These are phyloP conservation scores for Serpula lacrymans DNA, from an alignment of 768 basidiomycete species.

Conservation along the genomic window DNA sequence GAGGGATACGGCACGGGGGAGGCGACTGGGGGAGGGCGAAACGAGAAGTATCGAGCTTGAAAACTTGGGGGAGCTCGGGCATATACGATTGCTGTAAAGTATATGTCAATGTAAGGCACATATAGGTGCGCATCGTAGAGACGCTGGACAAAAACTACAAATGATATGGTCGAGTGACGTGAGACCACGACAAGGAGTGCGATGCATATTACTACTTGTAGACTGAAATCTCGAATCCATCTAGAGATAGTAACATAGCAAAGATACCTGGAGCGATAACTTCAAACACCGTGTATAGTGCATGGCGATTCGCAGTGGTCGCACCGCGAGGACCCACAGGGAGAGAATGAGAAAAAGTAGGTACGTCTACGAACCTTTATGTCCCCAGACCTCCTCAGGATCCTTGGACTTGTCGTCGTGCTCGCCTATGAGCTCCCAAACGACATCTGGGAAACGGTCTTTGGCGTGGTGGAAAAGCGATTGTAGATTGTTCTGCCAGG, in stretches of 20 bases:
- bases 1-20: constrained; percentile 49
- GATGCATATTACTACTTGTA: too few relatives aligned
- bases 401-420: constrained; percentile 49
- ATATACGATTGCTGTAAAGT: constrained; percentile 77
- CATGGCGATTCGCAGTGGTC: too few relatives aligned
- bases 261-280: constrained; percentile 3
- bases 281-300: too few relatives aligned
- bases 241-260: too few relatives aligned
- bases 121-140: too few relatives aligned
- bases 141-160: too few relatives aligned
- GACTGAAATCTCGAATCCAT: too few relatives aligned
- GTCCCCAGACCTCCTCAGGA: constrained; percentile 75
- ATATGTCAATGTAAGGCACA: constrained; percentile 2
- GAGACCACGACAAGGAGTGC: too few relatives aligned
- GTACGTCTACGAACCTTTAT: constrained; percentile 89
- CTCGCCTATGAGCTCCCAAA: constrained; percentile 72
- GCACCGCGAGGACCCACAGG: too few relatives aligned
- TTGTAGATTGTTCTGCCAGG: constrained; percentile 82
- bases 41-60: constrained; percentile 84
- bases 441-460: constrained; percentile 93
- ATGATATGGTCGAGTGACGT: too few relatives aligned
- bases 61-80: constrained; percentile 92
- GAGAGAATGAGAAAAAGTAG: background rate
- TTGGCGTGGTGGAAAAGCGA: constrained; percentile 78
- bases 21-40: constrained; percentile 53